Evolutionary conservation across 257 asterid genomes (phyloP).

Genomic region (Solanum tacnaense): DNA sequence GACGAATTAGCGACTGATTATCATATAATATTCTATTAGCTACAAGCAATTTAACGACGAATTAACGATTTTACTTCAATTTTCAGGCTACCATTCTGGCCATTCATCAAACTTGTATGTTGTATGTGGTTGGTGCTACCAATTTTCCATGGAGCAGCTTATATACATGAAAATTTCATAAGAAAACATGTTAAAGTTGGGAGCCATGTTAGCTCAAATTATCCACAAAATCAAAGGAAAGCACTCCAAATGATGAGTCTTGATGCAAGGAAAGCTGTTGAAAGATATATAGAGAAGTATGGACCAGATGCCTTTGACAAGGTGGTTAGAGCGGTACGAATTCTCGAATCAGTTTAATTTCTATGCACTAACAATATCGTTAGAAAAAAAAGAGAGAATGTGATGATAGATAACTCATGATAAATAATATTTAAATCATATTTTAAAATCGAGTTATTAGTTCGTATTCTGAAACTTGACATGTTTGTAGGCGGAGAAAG

Average conservation of each 20-base stretch:
- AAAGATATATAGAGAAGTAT: slow-evolving; percentile 51
- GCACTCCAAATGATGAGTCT: slow-evolving; percentile 88
- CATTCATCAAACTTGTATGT: slow-evolving; percentile 59
- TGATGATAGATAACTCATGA: background rate
- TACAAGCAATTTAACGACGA: background rate
- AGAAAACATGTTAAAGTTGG: slow-evolving; percentile 59
- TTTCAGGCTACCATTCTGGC: slow-evolving; percentile 87
- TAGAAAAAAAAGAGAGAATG: no score
- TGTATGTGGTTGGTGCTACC: slow-evolving; percentile 43
- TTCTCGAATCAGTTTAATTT: background rate
- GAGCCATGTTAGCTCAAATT: slow-evolving; percentile 31
- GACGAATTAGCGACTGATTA: background rate
- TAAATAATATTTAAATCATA: no score
- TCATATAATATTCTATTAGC: background rate
- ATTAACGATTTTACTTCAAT: background rate
- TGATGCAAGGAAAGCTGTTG: slow-evolving; percentile 74
- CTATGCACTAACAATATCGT: background rate
- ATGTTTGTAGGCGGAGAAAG: background rate
- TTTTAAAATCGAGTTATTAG: background rate
- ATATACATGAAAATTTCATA: slow-evolving; percentile 53
- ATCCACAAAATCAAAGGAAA: slow-evolving; percentile 46
- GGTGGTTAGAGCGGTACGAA: slow-evolving; percentile 60
- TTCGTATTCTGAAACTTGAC: background rate
- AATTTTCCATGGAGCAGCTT: slow-evolving; percentile 38
- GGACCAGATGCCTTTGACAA: slow-evolving; percentile 77